Conservation (phyloP, 1,139 yeast genomes). For the Kurtzmaniella natalensis region DNA sequence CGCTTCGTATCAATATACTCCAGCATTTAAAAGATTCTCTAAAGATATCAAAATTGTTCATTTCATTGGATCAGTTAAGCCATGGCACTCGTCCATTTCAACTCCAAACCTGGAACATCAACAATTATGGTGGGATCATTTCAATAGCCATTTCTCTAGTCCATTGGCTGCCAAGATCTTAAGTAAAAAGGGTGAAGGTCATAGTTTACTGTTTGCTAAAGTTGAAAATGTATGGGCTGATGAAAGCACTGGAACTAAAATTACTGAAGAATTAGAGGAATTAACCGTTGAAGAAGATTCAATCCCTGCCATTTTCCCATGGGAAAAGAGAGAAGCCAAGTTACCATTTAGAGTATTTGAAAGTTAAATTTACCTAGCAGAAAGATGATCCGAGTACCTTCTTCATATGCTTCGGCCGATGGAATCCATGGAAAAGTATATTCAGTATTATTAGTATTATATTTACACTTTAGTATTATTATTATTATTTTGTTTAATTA, state of each 20-base stretch:
- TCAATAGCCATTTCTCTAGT: slow-evolving; percentile 19
- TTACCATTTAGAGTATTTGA: slow-evolving; percentile 19
- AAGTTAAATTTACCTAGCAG: too few species aligned
- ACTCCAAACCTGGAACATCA: slow-evolving; percentile 19
- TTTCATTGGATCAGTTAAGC: slow-evolving; percentile 26
- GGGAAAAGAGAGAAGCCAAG: slow-evolving; percentile 30
- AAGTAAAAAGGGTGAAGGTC: slow-evolving; percentile 31
- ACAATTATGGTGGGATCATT: slow-evolving; percentile 35
- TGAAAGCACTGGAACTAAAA: slow-evolving; percentile 6
- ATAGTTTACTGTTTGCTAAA: slow-evolving; percentile 27
- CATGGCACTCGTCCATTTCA: slow-evolving; percentile 19
- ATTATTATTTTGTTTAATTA: too few species aligned
- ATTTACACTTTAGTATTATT: too few species aligned
- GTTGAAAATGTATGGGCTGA: slow-evolving; percentile 26
- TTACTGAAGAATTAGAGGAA: slow-evolving; percentile 4
- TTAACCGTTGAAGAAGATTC: slow-evolving; percentile 11
- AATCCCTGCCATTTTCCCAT: slow-evolving; percentile 38
- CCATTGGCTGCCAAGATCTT: slow-evolving; percentile 16
- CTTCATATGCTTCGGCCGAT: too few species aligned
- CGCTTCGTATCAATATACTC: slow-evolving; percentile 27
- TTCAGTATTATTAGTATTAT: too few species aligned
- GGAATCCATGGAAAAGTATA: too few species aligned
- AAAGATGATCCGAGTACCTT: too few species aligned
- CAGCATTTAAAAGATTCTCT: slow-evolving; percentile 26
- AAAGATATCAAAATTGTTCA: slow-evolving; percentile 25